These are phyloP conservation scores for Pythium plurisporium DNA, from an alignment of 352 stramenopile genomes.

Conservation along the genomic window DNA sequence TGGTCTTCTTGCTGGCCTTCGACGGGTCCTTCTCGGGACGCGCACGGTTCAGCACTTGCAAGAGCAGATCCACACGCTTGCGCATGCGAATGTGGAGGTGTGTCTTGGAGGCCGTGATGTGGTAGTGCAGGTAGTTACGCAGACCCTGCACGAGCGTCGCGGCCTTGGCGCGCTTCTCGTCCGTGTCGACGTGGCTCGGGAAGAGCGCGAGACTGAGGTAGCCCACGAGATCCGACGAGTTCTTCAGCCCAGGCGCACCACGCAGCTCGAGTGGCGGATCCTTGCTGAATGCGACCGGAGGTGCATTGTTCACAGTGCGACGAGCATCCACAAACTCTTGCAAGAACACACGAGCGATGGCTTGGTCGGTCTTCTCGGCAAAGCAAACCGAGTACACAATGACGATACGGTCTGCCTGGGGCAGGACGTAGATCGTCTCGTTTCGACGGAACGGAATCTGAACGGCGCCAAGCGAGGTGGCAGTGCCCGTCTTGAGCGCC, in stretches of 20 bases:
- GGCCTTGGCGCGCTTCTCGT: conserved; percentile 85
- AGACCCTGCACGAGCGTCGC: conserved; percentile 86
- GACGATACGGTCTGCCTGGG: conserved; percentile 84
- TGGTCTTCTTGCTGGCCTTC: conserved; percentile 91
- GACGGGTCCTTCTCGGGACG: conserved; percentile 81
- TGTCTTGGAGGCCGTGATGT: conserved; percentile 96
- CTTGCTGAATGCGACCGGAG: conserved; percentile 88
- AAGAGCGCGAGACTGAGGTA: conserved; percentile 90
- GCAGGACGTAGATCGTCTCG: conserved; percentile 84
- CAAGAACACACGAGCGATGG: conserved; percentile 89
- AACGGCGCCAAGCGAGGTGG: conserved; percentile 47
- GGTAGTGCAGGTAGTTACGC: conserved; percentile 94
- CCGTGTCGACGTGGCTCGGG: conserved; percentile 84
- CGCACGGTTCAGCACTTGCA: conserved; percentile 93
- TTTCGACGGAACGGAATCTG: conserved; percentile 86
- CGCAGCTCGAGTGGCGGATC: conserved; percentile 87
- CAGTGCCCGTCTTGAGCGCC: conserved; percentile 61
- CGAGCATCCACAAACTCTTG: conserved; percentile 91
- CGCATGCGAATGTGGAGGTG: conserved; percentile 96
- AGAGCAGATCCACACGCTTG: conserved; percentile 88
- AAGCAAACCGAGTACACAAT: conserved; percentile 93
- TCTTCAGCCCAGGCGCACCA: conserved; percentile 54
- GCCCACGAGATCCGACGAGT: conserved; percentile 72
- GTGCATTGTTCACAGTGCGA: conserved; percentile 91
- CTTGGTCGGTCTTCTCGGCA: conserved; percentile 90